Base-by-base conservation (phyloP, 257 asterid species). In the Solanum peruvianum region DNA sequence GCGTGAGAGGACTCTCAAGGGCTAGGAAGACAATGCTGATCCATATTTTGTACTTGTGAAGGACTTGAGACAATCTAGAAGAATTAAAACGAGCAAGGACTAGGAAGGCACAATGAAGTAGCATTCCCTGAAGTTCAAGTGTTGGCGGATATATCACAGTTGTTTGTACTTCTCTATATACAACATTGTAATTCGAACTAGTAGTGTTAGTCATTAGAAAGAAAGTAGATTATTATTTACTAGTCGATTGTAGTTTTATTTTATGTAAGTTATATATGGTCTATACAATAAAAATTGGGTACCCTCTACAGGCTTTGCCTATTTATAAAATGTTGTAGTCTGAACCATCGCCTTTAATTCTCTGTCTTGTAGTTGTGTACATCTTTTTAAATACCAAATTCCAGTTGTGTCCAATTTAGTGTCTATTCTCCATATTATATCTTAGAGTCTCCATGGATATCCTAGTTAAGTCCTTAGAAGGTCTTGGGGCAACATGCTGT, bases 1-100 rank as follows among this genome's bases (percentile, higher is more conserved):
- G 35, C 42, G 82, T 75, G 56, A 93, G 42, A 41, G 89, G 82
- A 86, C 69, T 56, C 89, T 87, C 35, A 87, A 77, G 82, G 27
- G 14, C 58, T 4, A 75, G 52, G 82, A 41, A 18, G 23, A 75
- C 5, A 7, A 12, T 11, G 56, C 7, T 10, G 52, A 86, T 85
- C 69, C 72, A 25, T 83, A 73, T 72, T 42, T 45, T 70, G 44
- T 66, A 60, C 9, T 83, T n/a, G 6, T 29, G 60, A 73, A 18
- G 66, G 80, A 42, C 82, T 84, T 66, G 76, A 35, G 39, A 37
- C 39, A 5, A 1, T 37, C 39, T 37, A 37, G 39, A 37, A 37
- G 35, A 66, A 62, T 21, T 20, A 67, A 87, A 88, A 62, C 4
- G 9, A 23, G 29, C 29, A 21, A 70, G 64, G 84, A 80, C 85